Conservation (phyloP, 2,329 filamentous ascomycete genomes). For the Neonectria magnoliae region DNA sequence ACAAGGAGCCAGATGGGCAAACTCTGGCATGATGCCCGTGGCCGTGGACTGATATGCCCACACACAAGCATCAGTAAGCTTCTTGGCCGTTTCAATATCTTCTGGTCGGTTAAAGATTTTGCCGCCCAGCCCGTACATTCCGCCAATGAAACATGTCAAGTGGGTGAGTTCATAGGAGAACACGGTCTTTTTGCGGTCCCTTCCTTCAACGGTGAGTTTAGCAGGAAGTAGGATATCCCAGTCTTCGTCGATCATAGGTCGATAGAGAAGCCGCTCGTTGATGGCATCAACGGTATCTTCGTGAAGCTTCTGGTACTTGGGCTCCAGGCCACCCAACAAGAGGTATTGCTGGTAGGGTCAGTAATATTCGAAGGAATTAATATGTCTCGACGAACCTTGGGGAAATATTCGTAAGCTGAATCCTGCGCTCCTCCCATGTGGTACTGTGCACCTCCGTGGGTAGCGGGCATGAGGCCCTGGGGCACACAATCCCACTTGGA, state of each 20-base stretch:
- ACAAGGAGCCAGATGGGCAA: conserved; percentile 57
- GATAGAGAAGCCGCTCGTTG: conserved; percentile 79
- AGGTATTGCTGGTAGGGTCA: conserved; percentile 68
- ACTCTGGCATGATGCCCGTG: conserved; percentile 74
- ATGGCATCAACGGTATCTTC: conserved; percentile 72
- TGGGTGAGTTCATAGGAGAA: conserved; percentile 71
- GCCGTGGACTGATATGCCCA: conserved; percentile 73
- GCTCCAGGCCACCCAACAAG: conserved; percentile 77
- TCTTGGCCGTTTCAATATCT: conserved; percentile 71
- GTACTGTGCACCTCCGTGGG: conserved; percentile 58
- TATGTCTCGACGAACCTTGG: conserved; percentile 57
- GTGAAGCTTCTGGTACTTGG: conserved; percentile 80
- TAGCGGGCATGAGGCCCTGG: conserved; percentile 65
- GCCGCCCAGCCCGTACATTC: conserved; percentile 74
- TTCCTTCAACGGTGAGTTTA: conserved; percentile 61
- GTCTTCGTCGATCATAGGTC: conserved; percentile 75
- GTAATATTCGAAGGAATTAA: conserved; percentile 6
- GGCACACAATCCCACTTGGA: conserved; percentile 62
- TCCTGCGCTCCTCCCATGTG: conserved; percentile 74
- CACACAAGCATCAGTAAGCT: conserved; percentile 74
- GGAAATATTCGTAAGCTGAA: conserved; percentile 77
- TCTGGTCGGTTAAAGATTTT: conserved; percentile 68
- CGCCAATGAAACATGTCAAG: conserved; percentile 74
- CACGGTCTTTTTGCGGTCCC: conserved; percentile 43
- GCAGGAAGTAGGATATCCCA: conserved; percentile 80